Evolutionary conservation across 495 filamentous ascomycete species (phyloP), one percentile per base, ranked within the genome.

Genomic region (Hypoxylon perforatum): DNA sequence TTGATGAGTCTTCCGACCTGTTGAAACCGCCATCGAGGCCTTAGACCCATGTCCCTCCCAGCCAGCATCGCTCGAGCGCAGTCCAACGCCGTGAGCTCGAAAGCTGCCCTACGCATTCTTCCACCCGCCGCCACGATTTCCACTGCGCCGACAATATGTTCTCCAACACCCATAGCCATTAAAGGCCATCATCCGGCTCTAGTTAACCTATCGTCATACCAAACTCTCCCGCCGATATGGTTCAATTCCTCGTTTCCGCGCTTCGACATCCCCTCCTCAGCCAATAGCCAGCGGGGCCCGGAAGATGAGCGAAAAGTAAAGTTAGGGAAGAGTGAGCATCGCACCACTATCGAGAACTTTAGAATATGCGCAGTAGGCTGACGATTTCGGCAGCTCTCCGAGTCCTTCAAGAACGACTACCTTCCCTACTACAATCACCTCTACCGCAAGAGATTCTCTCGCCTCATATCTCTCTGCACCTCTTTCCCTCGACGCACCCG

Each of bases 401-500:
- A 28, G 91, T 86, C 55, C 89, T 99, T 30, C 95, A 96, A 78
- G 86, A 90, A 23, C 90, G 88, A 58, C 89, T 99, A 28, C 94
- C 95, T 15, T 92, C 90, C 12, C 85, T 99, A 23, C 84, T 99
- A 15, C 89, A 91, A 68, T 90, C 93, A 8, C 88, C 88, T 5
- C 85, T 97, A 0, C 95, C 95, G 1, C 87, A 88, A 46, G 87
- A 92, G 44, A 91, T 99, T 69, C 91, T 99, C 68, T 91, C 91
- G 0, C 95, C 94, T 0, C 86, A 88, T 72, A 95, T 98, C 64
- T 90, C 88, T n/a, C 88, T 99, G 23, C 91, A 96, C 76, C 91
- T 98, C 57, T 99, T 99, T 80, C 95, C 95, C 23, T 93, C 93
- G 2, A 97, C 95, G 0, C 96, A 99, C 72, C 96, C 93, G 2